Conservation (phyloP, 139 green algal species). For the Chara braunii region DNA sequence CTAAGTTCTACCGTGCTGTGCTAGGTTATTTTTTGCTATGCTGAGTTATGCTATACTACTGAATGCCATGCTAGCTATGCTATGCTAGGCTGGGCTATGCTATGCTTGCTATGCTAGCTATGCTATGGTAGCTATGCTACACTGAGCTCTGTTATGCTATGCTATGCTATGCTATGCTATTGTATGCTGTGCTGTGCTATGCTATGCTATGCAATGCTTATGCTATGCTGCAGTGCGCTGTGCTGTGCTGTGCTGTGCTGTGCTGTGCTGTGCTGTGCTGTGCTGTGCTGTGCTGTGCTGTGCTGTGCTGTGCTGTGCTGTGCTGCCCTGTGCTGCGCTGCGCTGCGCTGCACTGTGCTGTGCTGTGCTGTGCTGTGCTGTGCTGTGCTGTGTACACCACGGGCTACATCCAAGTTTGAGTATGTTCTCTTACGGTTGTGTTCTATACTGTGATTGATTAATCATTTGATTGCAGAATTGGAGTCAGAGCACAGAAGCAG, state of each 20-base stretch:
- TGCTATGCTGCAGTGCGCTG: slow-evolving; percentile 14
- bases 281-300: slow-evolving; percentile 24
- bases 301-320: slow-evolving; percentile 23
- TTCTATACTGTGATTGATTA: too few relatives aligned
- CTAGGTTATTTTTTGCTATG: too few relatives aligned
- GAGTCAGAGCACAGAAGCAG: too few relatives aligned
- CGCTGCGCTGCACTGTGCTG: slow-evolving; percentile 20
- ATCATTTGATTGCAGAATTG: too few relatives aligned
- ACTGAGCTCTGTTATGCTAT: neutral
- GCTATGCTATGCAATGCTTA: slow-evolving; percentile 1
- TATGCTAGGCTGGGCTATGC: slow-evolving; percentile 13
- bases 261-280: slow-evolving; percentile 20
- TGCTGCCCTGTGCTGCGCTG: slow-evolving; percentile 22
- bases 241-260: slow-evolving; percentile 24
- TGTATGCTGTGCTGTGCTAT: slow-evolving; percentile 9
- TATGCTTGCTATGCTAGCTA: neutral
- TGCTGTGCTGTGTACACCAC: neutral
- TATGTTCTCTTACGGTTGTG: too few relatives aligned
- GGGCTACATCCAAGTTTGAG: too few relatives aligned
- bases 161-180: neutral
- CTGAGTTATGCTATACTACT: neutral
- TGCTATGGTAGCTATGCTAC: slow-evolving; percentile 11
- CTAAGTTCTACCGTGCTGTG: too few relatives aligned
- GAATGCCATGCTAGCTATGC: neutral
- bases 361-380: slow-evolving; percentile 10